Base-by-base conservation (phyloP, 2,329 filamentous ascomycete genomes). In the Ustulina deusta region DNA sequence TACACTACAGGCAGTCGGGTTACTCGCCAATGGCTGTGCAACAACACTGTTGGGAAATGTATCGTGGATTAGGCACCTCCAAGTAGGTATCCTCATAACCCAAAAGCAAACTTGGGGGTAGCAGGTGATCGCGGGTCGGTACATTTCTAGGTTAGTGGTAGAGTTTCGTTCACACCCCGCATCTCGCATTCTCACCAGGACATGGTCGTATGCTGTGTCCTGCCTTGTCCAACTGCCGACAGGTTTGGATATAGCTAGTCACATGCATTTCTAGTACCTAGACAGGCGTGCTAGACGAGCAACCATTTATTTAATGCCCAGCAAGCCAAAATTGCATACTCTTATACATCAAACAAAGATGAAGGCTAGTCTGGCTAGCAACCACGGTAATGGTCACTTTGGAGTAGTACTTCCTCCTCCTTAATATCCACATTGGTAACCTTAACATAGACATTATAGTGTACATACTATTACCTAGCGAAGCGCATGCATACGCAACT, bases 401-500 rank as follows among this genome's bases (percentile, higher is more conserved):
- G 9, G 6, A 29, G 34, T 20, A 44, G 25, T n/a, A 57, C 22
- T 40, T 29, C 13, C 25, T 55, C 51, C 20, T 20, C 11, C 22
- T 38, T 42, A 15, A 57, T 27, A 57, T 57, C 5, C 34, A 17
- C 13, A 2, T 22, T 17, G 13, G 36, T n/a, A 20, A 11, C 20
- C 20, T 38, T 55, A 25, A n/a, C 51, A 38, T 3, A 55, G 20
- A 29, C 46, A 27, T 25, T 51, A n/a, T n/a, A n/a, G n/a, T n/a
- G n/a, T n/a, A 51, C 6, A n/a, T 52, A 13, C 13, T 10, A 7
- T 3, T 32, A 32, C 29, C 29, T 25, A 25, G 40, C 40, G 46
- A 49, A 40, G 58, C 46, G 44, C 34, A 44, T 34, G 48, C 48
- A 44, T 44, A n/a, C 46, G 36, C 34, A 42, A 40, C 15, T 10